Percentiles rank a stretch among this genome's conserved stretches.
These are phyloP conservation scores for Thielaviopsis populi DNA, from an alignment of 2,329 filamentous ascomycete genomes.

Conservation along the genomic window DNA sequence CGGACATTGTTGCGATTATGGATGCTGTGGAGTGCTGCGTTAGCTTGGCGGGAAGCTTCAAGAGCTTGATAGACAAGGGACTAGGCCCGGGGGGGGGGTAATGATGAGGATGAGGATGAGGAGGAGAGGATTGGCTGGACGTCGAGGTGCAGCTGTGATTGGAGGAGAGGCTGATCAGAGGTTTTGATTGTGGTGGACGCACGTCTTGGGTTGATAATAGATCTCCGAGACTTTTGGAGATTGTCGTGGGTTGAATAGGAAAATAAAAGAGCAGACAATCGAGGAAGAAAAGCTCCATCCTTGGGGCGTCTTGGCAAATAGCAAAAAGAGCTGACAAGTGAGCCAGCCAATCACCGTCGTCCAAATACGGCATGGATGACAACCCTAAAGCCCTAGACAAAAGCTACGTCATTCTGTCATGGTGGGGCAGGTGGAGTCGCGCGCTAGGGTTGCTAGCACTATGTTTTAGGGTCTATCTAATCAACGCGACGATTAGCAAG, in stretches of 20 bases:
- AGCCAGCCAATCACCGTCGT: neutral
- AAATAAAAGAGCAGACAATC: neutral
- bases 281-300: neutral
- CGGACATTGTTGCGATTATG: conserved; percentile 46
- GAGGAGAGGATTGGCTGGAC: neutral
- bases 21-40: neutral
- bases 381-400: neutral
- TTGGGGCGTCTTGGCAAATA: neutral
- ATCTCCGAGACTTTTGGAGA: neutral
- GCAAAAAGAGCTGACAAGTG: neutral
- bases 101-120: too few relatives aligned
- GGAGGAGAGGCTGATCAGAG: neutral
- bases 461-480: neutral
- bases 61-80: neutral
- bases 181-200: neutral
- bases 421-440: neutral
- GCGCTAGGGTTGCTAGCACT: neutral
- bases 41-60: neutral
- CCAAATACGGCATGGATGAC: neutral
- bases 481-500: neutral
- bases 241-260: neutral
- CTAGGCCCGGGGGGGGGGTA: neutral
- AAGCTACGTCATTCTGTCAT: neutral
- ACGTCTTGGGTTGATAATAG: neutral
- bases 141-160: neutral